Base-by-base conservation (phyloP, 192 early-diverging fungal genomes). In the Entophlyctis helioformis region DNA sequence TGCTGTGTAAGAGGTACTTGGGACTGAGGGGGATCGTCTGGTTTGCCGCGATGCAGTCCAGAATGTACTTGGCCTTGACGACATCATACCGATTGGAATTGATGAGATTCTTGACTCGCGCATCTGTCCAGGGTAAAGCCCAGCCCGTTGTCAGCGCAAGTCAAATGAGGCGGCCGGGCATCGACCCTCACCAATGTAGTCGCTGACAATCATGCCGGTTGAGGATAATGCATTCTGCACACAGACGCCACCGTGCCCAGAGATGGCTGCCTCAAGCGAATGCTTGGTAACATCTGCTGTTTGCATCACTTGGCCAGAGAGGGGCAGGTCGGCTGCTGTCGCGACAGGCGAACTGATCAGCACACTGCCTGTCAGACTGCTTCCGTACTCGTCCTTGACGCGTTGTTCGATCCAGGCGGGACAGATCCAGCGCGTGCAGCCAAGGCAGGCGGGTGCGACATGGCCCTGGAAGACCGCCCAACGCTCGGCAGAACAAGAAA, bases 1-100 rank as follows among this genome's bases (percentile, higher is more conserved):
- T 71, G 10, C 76, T 60, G 45, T 64, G 74, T 1, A 86, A 12
- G 66, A 82, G 74, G 51, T 72, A 81, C 82, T 70, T 70, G 46
- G 80, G 80, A 25, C 55, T 52, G 10, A 87, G 45, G 13, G 71
- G 71, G 0, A 89, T 10, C 15, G 75, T n/a, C 3, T 66, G 42
- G 2, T 63, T 51, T 13, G 49, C 46, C 1, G 42, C 37, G n/a
- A 86, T 44, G 48, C 81, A 86, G 27, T 80, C 82, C 7, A 66
- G 23, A 16, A 89, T 60, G 67, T 78, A 89, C 10, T 60, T 55
- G 2, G 80, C 62, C 28, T 74, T 55, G 5, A 89, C 72, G 31
- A 89, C 62, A 44, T 87, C 74, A 35, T 59, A 57, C 5, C 51
- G 34, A 3, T 57, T 63, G 25, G 53, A 60, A 24, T 58, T 51